Evolutionary conservation across 768 basidiomycete species (phyloP).

Genomic region (Psilocybe tampanensis): DNA sequence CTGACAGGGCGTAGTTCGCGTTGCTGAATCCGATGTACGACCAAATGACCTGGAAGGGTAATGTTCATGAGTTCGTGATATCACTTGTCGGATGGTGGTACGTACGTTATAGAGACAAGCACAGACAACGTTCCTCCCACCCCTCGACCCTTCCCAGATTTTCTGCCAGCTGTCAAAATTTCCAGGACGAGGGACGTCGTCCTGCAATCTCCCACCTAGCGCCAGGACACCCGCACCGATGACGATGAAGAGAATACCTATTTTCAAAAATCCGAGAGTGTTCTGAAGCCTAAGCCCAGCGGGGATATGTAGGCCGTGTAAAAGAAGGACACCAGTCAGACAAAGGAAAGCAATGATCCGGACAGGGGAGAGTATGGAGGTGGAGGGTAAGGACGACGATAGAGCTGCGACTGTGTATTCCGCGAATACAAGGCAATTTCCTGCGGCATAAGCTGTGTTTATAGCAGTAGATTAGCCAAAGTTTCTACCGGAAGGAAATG

Average conservation of each 20-base stretch:
- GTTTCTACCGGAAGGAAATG: neutral
- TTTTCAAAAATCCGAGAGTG: conserved; percentile 55
- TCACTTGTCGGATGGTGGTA: neutral
- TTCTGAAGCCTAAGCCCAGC: conserved; percentile 63
- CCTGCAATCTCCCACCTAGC: conserved; percentile 31
- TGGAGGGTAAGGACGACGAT: conserved; percentile 16
- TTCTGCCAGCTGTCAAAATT: conserved; percentile 30
- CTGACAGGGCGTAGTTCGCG: conserved; percentile 68
- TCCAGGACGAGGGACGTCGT: conserved; percentile 23
- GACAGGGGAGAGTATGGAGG: conserved; percentile 15
- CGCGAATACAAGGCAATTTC: conserved; percentile 54
- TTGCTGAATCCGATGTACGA: conserved; percentile 65
- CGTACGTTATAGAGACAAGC: conserved; percentile 49
- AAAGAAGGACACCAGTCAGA: conserved; percentile 33
- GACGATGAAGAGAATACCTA: conserved; percentile 46
- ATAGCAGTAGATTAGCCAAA: neutral
- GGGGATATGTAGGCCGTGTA: conserved; percentile 43
- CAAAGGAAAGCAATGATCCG: conserved; percentile 30
- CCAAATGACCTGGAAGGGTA: conserved; percentile 41
- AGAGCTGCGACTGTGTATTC: conserved; percentile 41
- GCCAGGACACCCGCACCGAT: conserved; percentile 47
- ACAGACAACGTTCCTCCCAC: conserved; percentile 48
- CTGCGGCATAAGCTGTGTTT: conserved; percentile 24
- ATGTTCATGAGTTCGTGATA: neutral
- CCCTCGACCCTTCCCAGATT: conserved; percentile 38